phyloP scores from a whole-genome alignment of 805 yeast genomes.

The Yamadazyma sp. region DNA sequence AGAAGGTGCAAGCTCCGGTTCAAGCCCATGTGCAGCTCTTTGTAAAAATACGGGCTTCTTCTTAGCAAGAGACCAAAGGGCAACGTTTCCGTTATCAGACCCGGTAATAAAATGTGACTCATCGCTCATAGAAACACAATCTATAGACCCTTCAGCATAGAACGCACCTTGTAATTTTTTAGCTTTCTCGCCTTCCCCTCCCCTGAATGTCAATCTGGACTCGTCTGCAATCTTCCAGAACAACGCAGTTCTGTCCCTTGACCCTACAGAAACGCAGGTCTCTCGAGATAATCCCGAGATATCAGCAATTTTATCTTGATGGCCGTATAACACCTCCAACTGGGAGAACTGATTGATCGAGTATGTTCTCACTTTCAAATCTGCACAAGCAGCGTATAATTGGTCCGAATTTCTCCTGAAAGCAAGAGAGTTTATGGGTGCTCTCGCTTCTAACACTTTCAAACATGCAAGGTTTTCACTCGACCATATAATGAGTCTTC shows the following conservation, averaged over 20 bases:
- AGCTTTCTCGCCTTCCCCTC: conserved; percentile 65
- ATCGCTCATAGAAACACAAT: conserved; percentile 86
- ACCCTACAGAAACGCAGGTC: conserved; percentile 93
- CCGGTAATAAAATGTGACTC: conserved; percentile 93
- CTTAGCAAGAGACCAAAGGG: conserved; percentile 88
- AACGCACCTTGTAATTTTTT: conserved; percentile 32
- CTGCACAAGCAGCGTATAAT: conserved; percentile 90
- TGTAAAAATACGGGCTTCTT: conserved; percentile 78
- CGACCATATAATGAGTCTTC: conserved; percentile 82
- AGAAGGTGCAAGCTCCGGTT: conserved; percentile 44
- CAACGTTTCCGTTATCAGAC: conserved; percentile 86
- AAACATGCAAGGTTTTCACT: conserved; percentile 73
- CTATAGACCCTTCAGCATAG: conserved; percentile 82
- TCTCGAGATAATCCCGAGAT: conserved; percentile 81
- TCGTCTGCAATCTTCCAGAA: conserved; percentile 97
- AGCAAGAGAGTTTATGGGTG: conserved; percentile 67
- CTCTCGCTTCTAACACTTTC: conserved; percentile 75
- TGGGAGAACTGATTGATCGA: conserved; percentile 84
- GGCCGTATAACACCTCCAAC: conserved; percentile 90
- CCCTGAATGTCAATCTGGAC: conserved; percentile 87
- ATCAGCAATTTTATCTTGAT: conserved; percentile 85
- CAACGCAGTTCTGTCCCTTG: conserved; percentile 93
- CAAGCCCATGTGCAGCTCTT: conserved; percentile 76
- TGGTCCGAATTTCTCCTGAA: conserved; percentile 84
- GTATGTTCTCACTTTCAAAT: conserved; percentile 83